These are phyloP conservation scores for Corrigiola litoralis DNA, from an alignment of 179 eudicot genomes.

Conservation along the genomic window DNA sequence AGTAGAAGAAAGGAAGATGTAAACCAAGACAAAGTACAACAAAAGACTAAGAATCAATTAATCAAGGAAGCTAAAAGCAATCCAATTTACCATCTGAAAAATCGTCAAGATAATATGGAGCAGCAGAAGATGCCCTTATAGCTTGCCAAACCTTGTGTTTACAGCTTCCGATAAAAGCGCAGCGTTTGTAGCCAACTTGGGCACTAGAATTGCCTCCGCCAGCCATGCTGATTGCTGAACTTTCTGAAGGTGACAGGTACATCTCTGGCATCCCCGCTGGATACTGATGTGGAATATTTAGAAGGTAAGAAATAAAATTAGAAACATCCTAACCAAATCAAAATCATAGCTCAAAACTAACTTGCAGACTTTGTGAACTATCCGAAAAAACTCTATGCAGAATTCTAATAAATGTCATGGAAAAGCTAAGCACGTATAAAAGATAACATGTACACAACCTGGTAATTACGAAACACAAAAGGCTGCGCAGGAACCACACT, in stretches of 20 bases:
- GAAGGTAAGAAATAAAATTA: not conserved
- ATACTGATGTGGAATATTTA: constrained; percentile 48
- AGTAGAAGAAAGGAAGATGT: constrained; percentile 8
- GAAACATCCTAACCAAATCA: not conserved
- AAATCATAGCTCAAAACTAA: constrained; percentile 2
- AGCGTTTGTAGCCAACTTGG: constrained; percentile 72
- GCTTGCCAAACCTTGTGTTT: constrained; percentile 95
- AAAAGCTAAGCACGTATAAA: constrained; percentile 12
- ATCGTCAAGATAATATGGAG: constrained; percentile 98
- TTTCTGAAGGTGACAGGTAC: constrained; percentile 65
- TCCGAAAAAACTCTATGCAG: too few species aligned
- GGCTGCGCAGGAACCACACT: constrained; percentile 94
- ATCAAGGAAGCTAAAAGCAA: constrained; percentile 12
- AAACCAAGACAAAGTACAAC: constrained; percentile 6
- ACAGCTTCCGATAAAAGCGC: constrained; percentile 94
- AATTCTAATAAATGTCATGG: too few species aligned
- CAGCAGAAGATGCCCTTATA: constrained; percentile 98
- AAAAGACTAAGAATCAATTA: not conserved
- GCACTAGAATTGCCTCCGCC: constrained; percentile 53
- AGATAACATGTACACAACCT: constrained; percentile 40
- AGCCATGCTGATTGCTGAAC: constrained; percentile 55
- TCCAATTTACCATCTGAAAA: constrained; percentile 69
- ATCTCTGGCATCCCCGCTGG: constrained; percentile 95
- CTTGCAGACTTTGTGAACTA: not conserved
- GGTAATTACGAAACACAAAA: constrained; percentile 93